Evolutionary conservation across 768 basidiomycete species (phyloP), one percentile per base, ranked within the genome.

Genomic region (Pholiota microspora): DNA sequence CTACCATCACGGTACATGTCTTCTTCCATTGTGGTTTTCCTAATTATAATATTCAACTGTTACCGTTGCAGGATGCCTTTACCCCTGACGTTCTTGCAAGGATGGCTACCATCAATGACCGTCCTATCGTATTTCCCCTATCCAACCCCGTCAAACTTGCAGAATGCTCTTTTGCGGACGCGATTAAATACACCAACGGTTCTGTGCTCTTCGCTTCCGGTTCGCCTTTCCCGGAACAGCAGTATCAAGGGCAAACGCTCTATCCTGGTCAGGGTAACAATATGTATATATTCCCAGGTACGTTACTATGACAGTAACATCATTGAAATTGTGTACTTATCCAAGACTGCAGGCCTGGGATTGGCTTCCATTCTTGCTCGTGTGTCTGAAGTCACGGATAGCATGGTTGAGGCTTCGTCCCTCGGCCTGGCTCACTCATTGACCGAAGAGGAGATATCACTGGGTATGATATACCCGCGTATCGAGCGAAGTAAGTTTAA

Each of bases 211-310:
- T 94, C 65, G 94, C 95, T 0, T 87, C 85, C 35, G 94, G 94
- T 2, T 90, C 88, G 28, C 94, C 94, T 2, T 97, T 94, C 81
- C 79, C 82, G 12, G 75, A 79, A 44, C 76, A 85, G 59, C 62
- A 71, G 53, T 87, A 76, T 71, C 69, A 77, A 31, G 85, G 84
- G 27, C 74, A 72, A 50, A 77, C 60, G 29, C 73, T 86, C 59
- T 85, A 86, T 59, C 85, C 94, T 2, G 91, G 92, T 21, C 95
- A 97, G 71, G 94, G 94, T 24, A 97, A 96, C 69, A 98, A 96
- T 70, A 94, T 94, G 91, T 90, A 89, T 68, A 88, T 89, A 64
- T 87, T 87, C 77, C 85, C 84, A 46, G 82, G 84, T 82, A 32
- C 23, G 65, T 62, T 52, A 45, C 54, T 51, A 57, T 60, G 53